Conservation (phyloP, 306 rosid genomes). For the Lotus japonicus region DNA sequence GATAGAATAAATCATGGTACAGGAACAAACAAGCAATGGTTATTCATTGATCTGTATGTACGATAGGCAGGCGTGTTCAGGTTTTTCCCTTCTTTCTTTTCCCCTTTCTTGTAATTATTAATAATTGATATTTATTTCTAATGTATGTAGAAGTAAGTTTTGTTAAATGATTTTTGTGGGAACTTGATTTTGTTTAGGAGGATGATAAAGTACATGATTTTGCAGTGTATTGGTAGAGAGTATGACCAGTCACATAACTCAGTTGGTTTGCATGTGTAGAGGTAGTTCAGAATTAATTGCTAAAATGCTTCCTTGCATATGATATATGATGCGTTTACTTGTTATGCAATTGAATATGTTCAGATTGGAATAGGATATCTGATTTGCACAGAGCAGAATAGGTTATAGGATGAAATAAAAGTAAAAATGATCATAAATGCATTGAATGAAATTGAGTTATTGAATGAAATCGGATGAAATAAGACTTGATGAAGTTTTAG, state of each 20-base stretch:
- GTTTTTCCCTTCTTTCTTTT: neutral
- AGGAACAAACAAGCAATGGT: conserved; percentile 11
- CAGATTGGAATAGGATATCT: neutral
- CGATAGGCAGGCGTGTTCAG: conserved; percentile 23
- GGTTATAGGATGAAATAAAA: neutral
- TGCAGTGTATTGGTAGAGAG: neutral
- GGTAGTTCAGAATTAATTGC: conserved; percentile 7
- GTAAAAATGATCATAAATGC: neutral
- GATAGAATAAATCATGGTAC: conserved; percentile 6
- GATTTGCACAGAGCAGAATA: neutral
- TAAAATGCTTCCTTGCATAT: neutral
- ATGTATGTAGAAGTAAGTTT: conserved; percentile 20
- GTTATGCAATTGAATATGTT: neutral
- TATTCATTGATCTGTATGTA: conserved; percentile 38
- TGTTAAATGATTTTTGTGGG: conserved; percentile 13
- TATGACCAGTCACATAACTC: neutral
- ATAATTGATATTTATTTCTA: conserved; percentile 27
- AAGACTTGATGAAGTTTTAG: neutral
- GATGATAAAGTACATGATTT: neutral
- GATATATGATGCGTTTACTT: neutral
- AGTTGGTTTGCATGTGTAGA: neutral
- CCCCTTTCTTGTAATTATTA: conserved; percentile 17
- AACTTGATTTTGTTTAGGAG: conserved; percentile 21
- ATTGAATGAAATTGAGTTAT: neutral
- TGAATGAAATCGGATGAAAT: neutral